These are phyloP conservation scores for Coniochaeta sp. DNA, from an alignment of 2,329 filamentous ascomycete genomes.

Conservation along the genomic window DNA sequence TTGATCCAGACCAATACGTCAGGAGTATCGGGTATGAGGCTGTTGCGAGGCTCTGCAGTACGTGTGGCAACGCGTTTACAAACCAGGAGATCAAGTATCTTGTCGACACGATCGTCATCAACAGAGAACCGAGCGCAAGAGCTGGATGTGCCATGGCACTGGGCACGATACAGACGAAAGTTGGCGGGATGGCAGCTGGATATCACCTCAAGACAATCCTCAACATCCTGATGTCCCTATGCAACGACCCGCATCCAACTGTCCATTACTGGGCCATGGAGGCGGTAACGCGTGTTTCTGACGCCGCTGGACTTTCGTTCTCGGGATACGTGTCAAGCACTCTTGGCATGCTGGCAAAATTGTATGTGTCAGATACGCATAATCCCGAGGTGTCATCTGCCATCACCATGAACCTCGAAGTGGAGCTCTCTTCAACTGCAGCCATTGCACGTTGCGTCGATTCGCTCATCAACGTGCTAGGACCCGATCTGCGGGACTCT, in stretches of 20 bases:
- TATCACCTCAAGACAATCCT: slow-evolving; percentile 95
- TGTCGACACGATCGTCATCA: slow-evolving; percentile 88
- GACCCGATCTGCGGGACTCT: slow-evolving; percentile 89
- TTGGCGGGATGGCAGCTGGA: slow-evolving; percentile 95
- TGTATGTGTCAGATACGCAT: slow-evolving; percentile 88
- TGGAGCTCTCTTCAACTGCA: slow-evolving; percentile 73
- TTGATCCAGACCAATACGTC: slow-evolving; percentile 78
- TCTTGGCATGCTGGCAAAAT: slow-evolving; percentile 85
- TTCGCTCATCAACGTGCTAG: slow-evolving; percentile 92
- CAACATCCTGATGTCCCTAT: slow-evolving; percentile 96
- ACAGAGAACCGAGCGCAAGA: slow-evolving; percentile 85
- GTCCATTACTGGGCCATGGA: slow-evolving; percentile 97
- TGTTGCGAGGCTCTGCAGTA: slow-evolving; percentile 74
- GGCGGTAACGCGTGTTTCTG: slow-evolving; percentile 76
- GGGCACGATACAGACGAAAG: slow-evolving; percentile 87
- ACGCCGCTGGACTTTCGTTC: slow-evolving; percentile 88
- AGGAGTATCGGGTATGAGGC: slow-evolving; percentile 80
- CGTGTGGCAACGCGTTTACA: slow-evolving; percentile 81
- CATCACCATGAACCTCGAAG: slow-evolving; percentile 82
- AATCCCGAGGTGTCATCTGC: slow-evolving; percentile 74
- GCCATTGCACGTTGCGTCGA: slow-evolving; percentile 85
- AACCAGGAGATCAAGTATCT: slow-evolving; percentile 79
- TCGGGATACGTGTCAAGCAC: slow-evolving; percentile 84
- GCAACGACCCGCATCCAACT: slow-evolving; percentile 87
- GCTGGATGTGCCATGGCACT: slow-evolving; percentile 92